These are phyloP conservation scores for Blastobotrys ciferrii DNA, from an alignment of 1,139 yeast genomes.

Conservation along the genomic window DNA sequence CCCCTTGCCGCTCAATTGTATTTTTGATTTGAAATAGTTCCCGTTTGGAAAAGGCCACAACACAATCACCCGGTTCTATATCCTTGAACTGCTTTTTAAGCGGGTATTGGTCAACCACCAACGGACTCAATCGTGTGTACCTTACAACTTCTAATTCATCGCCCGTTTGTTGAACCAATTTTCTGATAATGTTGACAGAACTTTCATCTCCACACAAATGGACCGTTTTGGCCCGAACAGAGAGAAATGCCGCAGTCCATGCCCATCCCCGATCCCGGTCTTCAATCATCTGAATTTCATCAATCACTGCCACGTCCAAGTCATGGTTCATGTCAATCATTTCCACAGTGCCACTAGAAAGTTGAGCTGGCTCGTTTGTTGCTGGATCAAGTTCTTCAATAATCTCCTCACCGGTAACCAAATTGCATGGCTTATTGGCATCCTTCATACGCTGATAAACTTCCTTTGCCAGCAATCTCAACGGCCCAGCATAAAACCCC, in stretches of 20 bases:
- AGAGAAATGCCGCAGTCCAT: constrained; percentile 90
- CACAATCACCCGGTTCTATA: constrained; percentile 73
- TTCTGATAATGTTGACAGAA: constrained; percentile 62
- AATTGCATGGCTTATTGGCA: constrained; percentile 69
- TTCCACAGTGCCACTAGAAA: constrained; percentile 89
- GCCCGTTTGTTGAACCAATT: constrained; percentile 66
- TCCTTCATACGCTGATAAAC: constrained; percentile 75
- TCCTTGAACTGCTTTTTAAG: constrained; percentile 33
- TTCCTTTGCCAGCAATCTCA: constrained; percentile 86
- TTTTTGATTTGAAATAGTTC: constrained; percentile 30
- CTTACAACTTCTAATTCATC: constrained; percentile 72
- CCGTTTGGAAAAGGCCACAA: constrained; percentile 78
- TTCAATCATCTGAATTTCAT: constrained; percentile 93
- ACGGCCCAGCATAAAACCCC: constrained; percentile 96
- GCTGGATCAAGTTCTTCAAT: constrained; percentile 60
- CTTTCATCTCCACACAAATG: constrained; percentile 94
- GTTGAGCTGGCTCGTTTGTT: constrained; percentile 62
- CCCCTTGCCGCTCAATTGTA: constrained; percentile 41
- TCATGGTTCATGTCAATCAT: constrained; percentile 71
- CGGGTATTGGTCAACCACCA: constrained; percentile 52
- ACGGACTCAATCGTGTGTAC: constrained; percentile 75
- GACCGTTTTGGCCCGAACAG: constrained; percentile 79
- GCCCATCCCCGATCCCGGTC: constrained; percentile 84
- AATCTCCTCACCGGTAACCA: constrained; percentile 92
- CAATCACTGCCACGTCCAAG: constrained; percentile 87